Base-by-base conservation (phyloP, 768 basidiomycete species). In the Rickenella mellea region DNA sequence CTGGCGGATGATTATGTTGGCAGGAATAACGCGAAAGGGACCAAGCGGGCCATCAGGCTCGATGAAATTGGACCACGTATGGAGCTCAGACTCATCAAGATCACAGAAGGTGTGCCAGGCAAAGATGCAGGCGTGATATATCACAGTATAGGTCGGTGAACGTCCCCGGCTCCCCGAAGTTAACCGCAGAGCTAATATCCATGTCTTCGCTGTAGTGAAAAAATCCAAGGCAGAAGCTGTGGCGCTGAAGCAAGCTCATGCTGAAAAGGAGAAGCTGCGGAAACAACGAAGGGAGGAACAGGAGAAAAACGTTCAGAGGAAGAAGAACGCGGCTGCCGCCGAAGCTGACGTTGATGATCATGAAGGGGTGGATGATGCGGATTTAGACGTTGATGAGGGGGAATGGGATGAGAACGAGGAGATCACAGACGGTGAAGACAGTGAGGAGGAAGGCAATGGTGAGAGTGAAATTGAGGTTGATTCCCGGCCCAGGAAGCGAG, bases 31-130 rank as follows among this genome's bases (percentile, higher is more conserved):
- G 84, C 80, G 59, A 88, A 82, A 58, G 94, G 91, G 0, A 83
- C 86, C 56, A 80, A 83, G 65, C 78, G 89, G 50, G 94, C 96
- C 5, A 89, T 99, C 9, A 73, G 81, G 51, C 67, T 99, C 40
- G 86, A 94, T 41, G 96, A 99, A 63, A 77, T 97, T 32, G 96
- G 96, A 1, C 96, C 96, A 29, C 70, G 96, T 55, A 83, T 99
- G 80, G 96, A 99, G 62, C 64, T 98, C 51, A 73, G 76, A 48
- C 64, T 99, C 51, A 78, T 97, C 51, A 99, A 99, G 69, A 91
- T 99, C 44, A 77, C 81, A 14, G 94, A 97, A 59, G 94, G 96
- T 19, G 68, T 87, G 14, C 92, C 93, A 4, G 96, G 93, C 11
- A 93, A 82, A 52, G 90, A 94, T 60, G 90, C 96, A 5, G 78